Conservation (phyloP, 805 yeast genomes). For the Lipomyces mesembrius region DNA sequence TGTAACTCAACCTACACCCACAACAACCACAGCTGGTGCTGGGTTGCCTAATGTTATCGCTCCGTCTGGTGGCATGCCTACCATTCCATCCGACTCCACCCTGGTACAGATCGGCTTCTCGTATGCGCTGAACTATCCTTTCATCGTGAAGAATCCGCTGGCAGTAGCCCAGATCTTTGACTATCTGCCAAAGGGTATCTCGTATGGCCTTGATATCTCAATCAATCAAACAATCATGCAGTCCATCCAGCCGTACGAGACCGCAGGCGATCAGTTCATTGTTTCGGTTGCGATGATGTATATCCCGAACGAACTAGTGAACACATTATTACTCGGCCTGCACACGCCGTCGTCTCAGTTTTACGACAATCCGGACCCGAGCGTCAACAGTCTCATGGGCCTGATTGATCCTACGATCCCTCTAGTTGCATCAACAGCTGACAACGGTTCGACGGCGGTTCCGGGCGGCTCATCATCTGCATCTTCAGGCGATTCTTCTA, state of each 20-base stretch:
- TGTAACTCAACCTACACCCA: conserved; percentile 21
- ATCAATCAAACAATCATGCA: conserved; percentile 59
- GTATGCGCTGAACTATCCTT: conserved; percentile 78
- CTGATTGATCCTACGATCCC: conserved; percentile 66
- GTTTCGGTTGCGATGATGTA: conserved; percentile 89
- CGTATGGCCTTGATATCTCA: conserved; percentile 59
- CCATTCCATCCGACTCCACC: conserved; percentile 51
- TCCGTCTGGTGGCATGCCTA: conserved; percentile 58
- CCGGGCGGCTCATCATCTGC: background rate
- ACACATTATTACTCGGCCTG: conserved; percentile 56
- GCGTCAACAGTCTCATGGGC: conserved; percentile 61
- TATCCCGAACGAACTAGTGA: conserved; percentile 64
- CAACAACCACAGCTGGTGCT: conserved; percentile 43
- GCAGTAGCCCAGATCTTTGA: conserved; percentile 85
- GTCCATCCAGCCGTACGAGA: conserved; percentile 75
- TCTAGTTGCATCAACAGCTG: conserved; percentile 25
- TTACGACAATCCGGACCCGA: conserved; percentile 61
- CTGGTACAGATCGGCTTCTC: conserved; percentile 79
- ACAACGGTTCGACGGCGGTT: conserved; percentile 11
- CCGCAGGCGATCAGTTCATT: conserved; percentile 61
- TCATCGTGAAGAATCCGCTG: conserved; percentile 71
- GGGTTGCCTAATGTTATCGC: conserved; percentile 79
- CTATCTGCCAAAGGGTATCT: conserved; percentile 76
- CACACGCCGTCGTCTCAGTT: conserved; percentile 59
- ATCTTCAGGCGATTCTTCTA: conserved; percentile 10